Evolutionary conservation across 495 filamentous ascomycete species (phyloP), one percentile per base, ranked within the genome.

Genomic region (Copromyces sp.): DNA sequence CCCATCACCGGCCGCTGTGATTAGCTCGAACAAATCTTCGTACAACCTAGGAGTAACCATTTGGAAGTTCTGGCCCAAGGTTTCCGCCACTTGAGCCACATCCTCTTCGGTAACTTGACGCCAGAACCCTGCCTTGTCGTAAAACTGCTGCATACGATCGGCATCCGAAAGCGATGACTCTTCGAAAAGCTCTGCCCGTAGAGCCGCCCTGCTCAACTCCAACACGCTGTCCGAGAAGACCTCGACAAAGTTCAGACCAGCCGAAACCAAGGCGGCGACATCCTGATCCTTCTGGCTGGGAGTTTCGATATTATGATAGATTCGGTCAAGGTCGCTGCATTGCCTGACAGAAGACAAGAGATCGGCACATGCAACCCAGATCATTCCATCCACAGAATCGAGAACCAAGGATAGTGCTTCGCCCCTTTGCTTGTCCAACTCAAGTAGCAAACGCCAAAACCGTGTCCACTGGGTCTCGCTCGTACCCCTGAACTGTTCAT

Each of bases 381-480:
- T 90, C 82, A 93, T 89, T 41, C 90, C 89, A 12, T 84, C 84
- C 47, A 89, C 83, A 1, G 85, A 77, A 76, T 98, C 96, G 74
- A 90, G 91, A 0, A 89, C 88, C 40, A 98, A 82, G 4, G 92
- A 89, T 45, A 97, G 78, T 3, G 90, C 88, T 77, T 97, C 93
- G 7, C 91, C 90, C 77, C 94, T 87, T 73, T 92, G 90, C 73
- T 90, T 94, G 77, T 99, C 92, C 32, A 99, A 86, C 77, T 98
- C 94, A 14, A 89, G 84, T 68, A 94, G 86, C 32, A 98, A 86
- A 47, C 94, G 90, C 83, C 92, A 95, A 81, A 95, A 96, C 61
- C 93, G 87, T 53, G 91, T 89, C 96, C 95, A 99, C 77, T 98
- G 94, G 9, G 90, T 84, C 78, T 94, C 89, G 47, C 90, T 90